Evolutionary conservation across 169 alveolate genomes (phyloP).

Genomic region (Plasmodium coatneyi): DNA sequence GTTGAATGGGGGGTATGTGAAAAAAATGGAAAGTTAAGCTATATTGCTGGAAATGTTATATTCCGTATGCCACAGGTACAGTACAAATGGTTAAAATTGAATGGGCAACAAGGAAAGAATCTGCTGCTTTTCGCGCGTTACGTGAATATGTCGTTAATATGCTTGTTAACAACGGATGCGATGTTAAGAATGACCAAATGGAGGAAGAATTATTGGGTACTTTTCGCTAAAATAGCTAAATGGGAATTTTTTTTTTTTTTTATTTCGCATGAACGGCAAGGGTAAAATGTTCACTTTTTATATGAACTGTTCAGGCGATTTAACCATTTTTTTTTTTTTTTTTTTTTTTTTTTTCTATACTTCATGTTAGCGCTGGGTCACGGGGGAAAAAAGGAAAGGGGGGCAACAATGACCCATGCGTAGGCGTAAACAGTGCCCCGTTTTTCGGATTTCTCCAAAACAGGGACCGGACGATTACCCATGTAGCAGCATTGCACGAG

Average conservation of each 20-base stretch:
- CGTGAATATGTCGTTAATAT: neutral
- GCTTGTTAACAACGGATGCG: neutral
- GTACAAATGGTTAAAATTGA: neutral
- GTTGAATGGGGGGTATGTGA: neutral
- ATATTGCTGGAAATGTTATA: neutral
- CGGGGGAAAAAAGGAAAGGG: neutral
- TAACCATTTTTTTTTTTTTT: neutral
- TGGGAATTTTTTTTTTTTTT: neutral
- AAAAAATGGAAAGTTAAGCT: neutral
- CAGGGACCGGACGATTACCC: neutral
- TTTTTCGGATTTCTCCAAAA: neutral
- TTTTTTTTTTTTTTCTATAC: neutral
- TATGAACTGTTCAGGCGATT: conserved; percentile 1
- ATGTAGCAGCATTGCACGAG: neutral
- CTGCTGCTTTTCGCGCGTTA: neutral
- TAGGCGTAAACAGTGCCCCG: neutral
- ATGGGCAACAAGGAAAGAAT: neutral
- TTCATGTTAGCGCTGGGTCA: neutral
- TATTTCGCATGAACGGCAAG: neutral
- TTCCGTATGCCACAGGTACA: neutral
- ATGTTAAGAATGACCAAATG: neutral
- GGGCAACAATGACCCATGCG: neutral
- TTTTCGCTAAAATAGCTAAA: neutral
- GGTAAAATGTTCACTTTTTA: neutral
- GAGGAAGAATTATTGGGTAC: neutral